A percentile compares a stretch with the other conserved stretches of the same genome.
These are phyloP conservation scores for Papiliotrema fonsecae DNA, from an alignment of 1,284 basidiomycete genomes.

Conservation along the genomic window DNA sequence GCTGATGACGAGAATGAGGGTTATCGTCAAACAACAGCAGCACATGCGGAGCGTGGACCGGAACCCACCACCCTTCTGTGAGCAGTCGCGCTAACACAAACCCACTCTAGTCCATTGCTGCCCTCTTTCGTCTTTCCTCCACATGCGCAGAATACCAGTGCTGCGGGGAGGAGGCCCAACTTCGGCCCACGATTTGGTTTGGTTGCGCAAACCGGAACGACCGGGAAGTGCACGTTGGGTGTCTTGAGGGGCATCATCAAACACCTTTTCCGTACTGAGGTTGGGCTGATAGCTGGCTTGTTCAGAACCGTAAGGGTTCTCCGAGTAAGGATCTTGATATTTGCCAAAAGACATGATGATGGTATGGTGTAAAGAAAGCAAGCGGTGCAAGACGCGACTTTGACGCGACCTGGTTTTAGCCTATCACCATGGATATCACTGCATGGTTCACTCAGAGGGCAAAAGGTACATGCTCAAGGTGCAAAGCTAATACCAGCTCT, in stretches of 20 bases:
- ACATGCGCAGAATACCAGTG: conserved; percentile 47
- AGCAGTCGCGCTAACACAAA: not conserved
- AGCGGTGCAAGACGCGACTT: too few species aligned
- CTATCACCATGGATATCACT: conserved; percentile 3
- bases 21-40: conserved; percentile 48
- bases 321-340: conserved; percentile 16
- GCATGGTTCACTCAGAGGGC: conserved; percentile 1
- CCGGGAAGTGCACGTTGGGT: conserved; percentile 32
- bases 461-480: not conserved
- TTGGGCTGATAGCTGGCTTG: conserved; percentile 10
- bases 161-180: conserved; percentile 45
- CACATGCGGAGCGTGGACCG: conserved; percentile 40
- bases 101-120: conserved; percentile 46
- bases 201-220: conserved; percentile 24
- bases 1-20: conserved; percentile 56
- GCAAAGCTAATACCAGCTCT: conserved; percentile 55
- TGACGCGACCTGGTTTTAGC: too few species aligned
- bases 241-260: conserved; percentile 11
- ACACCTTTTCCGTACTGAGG: conserved; percentile 29
- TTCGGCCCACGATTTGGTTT: conserved; percentile 30
- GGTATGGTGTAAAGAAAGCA: too few species aligned
- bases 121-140: conserved; percentile 48
- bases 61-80: conserved; percentile 38
- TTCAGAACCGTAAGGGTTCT: conserved; percentile 1
- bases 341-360: conserved; percentile 7